phyloP scores from a whole-genome alignment of 2,329 filamentous ascomycete species.

The Escovopsis weberi region DNA sequence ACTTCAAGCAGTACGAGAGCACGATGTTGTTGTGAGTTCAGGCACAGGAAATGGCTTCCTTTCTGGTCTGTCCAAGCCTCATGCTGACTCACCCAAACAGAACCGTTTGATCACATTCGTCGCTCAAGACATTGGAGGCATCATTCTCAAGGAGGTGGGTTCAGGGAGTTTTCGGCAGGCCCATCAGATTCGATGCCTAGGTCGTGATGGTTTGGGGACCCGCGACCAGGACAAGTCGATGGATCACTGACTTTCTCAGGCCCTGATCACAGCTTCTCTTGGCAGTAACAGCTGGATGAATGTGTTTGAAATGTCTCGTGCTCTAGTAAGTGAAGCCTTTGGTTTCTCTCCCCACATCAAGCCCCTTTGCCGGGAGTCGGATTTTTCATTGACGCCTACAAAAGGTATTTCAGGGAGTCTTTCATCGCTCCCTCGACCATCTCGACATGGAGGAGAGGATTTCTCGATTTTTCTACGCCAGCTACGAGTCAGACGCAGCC shows the following conservation, averaged over 20 bases:
- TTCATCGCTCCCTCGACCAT: conserved; percentile 2
- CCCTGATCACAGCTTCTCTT: conserved; percentile 1
- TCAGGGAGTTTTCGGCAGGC: neutral
- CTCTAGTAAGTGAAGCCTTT: conserved; percentile 1
- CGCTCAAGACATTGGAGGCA: conserved; percentile 5
- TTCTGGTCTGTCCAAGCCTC: neutral
- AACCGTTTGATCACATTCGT: conserved; percentile 3
- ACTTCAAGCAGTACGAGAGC: neutral
- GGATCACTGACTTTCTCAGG: neutral
- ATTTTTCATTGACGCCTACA: neutral
- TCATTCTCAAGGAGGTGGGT: conserved; percentile 5
- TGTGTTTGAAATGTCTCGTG: conserved; percentile 3
- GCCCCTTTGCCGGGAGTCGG: neutral
- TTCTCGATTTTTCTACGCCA: conserved; percentile 5
- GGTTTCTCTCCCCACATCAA: too few species aligned
- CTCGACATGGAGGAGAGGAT: conserved; percentile 6
- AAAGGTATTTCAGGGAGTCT: conserved; percentile 4
- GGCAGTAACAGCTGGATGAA: conserved; percentile 2
- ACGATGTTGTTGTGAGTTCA: neutral
- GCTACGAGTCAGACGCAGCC: neutral
- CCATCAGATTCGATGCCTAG: too few species aligned
- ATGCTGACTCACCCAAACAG: neutral
- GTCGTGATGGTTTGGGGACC: too few species aligned
- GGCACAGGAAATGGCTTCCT: too few species aligned
- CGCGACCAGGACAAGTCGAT: too few species aligned